A percentile compares a stretch with the other conserved stretches of the same genome.
Evolutionary conservation across 805 yeast species (phyloP).

Genomic region (Wickerhamiella musiphila): DNA sequence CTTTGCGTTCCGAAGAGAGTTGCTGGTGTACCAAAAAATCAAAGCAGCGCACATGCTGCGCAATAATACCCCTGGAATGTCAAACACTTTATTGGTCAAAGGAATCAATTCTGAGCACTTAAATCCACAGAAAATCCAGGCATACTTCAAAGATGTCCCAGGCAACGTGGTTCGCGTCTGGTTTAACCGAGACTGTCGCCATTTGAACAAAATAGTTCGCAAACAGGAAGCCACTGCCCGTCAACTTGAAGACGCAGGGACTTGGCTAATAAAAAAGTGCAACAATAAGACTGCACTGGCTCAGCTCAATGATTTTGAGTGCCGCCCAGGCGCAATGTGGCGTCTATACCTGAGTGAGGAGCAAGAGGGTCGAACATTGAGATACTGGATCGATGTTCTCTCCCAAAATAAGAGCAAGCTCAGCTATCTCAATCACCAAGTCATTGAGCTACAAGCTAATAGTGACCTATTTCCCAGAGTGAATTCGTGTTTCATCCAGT

Average conservation of each 20-base stretch:
- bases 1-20: conserved; percentile 36
- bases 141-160: conserved; percentile 36
- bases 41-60: conserved; percentile 28
- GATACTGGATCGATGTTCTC: conserved; percentile 19
- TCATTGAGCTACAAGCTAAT: conserved; percentile 35
- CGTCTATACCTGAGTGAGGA: conserved; percentile 34
- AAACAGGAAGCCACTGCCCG: conserved; percentile 19
- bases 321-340: conserved; percentile 14
- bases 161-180: conserved; percentile 41
- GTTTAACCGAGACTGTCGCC: conserved; percentile 34
- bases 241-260: conserved; percentile 26
- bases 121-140: conserved; percentile 33
- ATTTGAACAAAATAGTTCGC: conserved; percentile 21
- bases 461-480: conserved; percentile 21
- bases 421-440: conserved; percentile 44
- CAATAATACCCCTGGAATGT: conserved; percentile 8
- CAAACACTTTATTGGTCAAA: conserved; percentile 47
- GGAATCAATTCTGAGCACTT: conserved; percentile 38
- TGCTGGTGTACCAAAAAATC: conserved; percentile 32
- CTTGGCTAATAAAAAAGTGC: conserved; percentile 23
- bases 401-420: conserved; percentile 46
- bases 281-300: neutral
- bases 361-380: conserved; percentile 22
- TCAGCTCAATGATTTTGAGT: neutral
- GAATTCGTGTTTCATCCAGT: conserved; percentile 37